Conservation (phyloP, 129 eudicot species). For the Solidago caesia region DNA sequence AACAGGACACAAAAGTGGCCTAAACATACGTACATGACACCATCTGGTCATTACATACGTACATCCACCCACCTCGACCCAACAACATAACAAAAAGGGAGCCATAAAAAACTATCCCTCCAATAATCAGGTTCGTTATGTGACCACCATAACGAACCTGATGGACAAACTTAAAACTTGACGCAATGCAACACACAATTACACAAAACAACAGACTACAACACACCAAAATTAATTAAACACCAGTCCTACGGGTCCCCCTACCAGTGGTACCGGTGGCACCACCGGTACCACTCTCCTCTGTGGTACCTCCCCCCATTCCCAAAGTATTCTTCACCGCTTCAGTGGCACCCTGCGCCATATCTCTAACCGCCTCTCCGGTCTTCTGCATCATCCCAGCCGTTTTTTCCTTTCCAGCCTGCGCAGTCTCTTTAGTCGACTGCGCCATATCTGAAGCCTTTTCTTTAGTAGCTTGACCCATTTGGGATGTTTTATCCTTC, state of each 20-base stretch:
- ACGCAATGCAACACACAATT: neutral
- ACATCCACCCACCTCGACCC: neutral
- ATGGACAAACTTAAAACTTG: neutral
- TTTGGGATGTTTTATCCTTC: slow-evolving; percentile 40
- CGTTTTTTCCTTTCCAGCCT: slow-evolving; percentile 62
- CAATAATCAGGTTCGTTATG: neutral
- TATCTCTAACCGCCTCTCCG: slow-evolving; percentile 52
- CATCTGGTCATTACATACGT: neutral
- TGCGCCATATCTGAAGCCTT: slow-evolving; percentile 52
- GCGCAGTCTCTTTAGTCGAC: slow-evolving; percentile 54
- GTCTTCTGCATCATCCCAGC: slow-evolving; percentile 52
- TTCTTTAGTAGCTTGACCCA: slow-evolving; percentile 58
- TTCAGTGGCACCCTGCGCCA: slow-evolving; percentile 65
- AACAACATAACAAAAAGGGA: neutral
- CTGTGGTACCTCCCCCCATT: slow-evolving; percentile 34
- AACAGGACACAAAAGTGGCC: neutral
- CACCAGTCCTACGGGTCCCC: neutral
- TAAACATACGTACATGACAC: slow-evolving; percentile 13
- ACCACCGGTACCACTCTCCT: neutral
- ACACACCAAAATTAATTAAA: neutral
- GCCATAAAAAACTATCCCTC: neutral
- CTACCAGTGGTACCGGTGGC: slow-evolving; percentile 10
- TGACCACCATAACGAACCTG: neutral
- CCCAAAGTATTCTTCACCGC: slow-evolving; percentile 69
- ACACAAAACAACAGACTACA: neutral